phyloP scores from a whole-genome alignment of 2,329 filamentous ascomycete species.

The Monosporascus sp. region DNA sequence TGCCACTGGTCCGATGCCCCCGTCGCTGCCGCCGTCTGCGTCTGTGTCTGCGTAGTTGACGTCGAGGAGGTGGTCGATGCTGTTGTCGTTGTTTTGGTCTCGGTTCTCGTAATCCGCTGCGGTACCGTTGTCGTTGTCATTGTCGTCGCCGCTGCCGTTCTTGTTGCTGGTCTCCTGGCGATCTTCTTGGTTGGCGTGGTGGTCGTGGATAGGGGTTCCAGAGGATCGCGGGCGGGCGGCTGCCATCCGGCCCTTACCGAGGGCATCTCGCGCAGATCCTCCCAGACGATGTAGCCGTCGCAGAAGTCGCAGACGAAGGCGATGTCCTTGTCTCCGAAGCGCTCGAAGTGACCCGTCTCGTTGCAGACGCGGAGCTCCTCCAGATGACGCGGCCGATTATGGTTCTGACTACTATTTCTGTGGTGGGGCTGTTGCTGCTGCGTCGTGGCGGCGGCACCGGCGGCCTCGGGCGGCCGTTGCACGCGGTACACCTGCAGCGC shows the following conservation, averaged over 20 bases:
- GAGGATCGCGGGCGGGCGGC: conserved; percentile 8
- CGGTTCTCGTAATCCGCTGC: not conserved
- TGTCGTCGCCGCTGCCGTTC: no score
- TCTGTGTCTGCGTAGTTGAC: not conserved
- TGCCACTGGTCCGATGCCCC: conserved; percentile 42
- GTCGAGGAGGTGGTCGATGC: not conserved
- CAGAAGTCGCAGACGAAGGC: conserved; percentile 58
- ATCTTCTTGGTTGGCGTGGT: not conserved
- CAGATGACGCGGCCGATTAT: conserved; percentile 20
- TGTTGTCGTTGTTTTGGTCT: not conserved
- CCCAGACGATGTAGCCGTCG: conserved; percentile 55
- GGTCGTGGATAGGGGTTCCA: conserved; percentile 1
- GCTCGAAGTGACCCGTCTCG: conserved; percentile 48
- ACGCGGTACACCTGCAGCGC: conserved; percentile 49
- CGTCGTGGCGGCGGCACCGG: conserved; percentile 9
- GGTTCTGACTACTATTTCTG: conserved; percentile 5
- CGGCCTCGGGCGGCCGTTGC: conserved; percentile 31
- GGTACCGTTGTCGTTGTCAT: not conserved
- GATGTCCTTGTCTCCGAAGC: conserved; percentile 48
- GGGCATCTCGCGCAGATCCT: conserved; percentile 49
- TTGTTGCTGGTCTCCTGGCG: not conserved
- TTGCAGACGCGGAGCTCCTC: conserved; percentile 49
- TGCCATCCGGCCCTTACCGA: conserved; percentile 32
- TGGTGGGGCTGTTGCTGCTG: conserved; percentile 3
- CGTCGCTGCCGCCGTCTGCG: conserved; percentile 11